phyloP scores from a whole-genome alignment of 1,284 basidiomycete genomes.

The Ceratobasidium sp. region DNA sequence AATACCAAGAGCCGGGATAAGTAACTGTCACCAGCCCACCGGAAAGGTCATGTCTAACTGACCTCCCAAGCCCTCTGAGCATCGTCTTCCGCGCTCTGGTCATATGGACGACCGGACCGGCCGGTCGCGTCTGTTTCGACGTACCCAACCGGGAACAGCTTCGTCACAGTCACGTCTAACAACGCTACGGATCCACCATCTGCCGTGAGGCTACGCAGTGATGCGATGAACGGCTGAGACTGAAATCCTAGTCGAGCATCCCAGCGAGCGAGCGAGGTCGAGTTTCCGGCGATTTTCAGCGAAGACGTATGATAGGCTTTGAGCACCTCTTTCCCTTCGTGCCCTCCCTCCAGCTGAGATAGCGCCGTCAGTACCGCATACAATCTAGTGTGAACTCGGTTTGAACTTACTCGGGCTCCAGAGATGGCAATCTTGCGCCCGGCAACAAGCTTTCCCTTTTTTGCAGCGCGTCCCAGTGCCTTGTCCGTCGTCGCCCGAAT shows the following conservation, averaged over 20 bases:
- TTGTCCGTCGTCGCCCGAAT: slow-evolving; percentile 79
- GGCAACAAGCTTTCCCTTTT: slow-evolving; percentile 67
- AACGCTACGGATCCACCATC: slow-evolving; percentile 83
- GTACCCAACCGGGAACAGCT: slow-evolving; percentile 56
- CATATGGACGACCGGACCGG: slow-evolving; percentile 63
- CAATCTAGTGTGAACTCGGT: neutral
- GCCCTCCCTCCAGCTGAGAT: slow-evolving; percentile 68
- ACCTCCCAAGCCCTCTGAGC: slow-evolving; percentile 64
- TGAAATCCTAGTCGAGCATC: slow-evolving; percentile 84
- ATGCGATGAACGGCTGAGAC: slow-evolving; percentile 66
- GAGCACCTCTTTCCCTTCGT: slow-evolving; percentile 83
- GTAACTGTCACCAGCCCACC: slow-evolving; percentile 1
- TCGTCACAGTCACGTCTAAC: slow-evolving; percentile 78
- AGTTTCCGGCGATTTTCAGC: slow-evolving; percentile 81
- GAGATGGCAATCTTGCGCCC: slow-evolving; percentile 85
- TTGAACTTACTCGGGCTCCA: slow-evolving; percentile 72
- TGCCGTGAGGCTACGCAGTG: slow-evolving; percentile 76
- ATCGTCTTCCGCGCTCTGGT: slow-evolving; percentile 70
- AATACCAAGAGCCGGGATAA: neutral
- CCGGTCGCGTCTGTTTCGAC: slow-evolving; percentile 50
- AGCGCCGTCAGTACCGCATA: neutral
- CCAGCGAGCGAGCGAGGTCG: slow-evolving; percentile 85
- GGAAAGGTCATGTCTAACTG: slow-evolving; percentile 49
- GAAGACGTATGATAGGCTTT: slow-evolving; percentile 73
- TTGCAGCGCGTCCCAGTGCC: slow-evolving; percentile 72